Evolutionary conservation across 163 green algal species (phyloP).

Genomic region (Scenedesmus sp.): DNA sequence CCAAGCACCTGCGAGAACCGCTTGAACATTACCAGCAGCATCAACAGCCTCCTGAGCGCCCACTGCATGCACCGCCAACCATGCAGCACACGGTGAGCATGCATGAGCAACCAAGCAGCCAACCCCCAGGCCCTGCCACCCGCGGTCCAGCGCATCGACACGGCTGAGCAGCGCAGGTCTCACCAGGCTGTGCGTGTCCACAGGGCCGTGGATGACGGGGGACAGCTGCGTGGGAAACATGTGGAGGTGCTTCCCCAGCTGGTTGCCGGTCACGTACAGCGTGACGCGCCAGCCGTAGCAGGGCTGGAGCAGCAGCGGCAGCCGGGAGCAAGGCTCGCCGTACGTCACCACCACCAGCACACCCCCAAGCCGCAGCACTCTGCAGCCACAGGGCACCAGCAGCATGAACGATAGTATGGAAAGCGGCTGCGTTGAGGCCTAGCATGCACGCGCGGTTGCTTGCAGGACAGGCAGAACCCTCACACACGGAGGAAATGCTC

Average conservation of each 20-base stretch:
- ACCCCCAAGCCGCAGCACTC: conserved; percentile 58
- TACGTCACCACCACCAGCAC: conserved; percentile 66
- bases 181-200: conserved; percentile 1
- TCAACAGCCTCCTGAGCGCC: neutral
- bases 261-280: conserved; percentile 58
- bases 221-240: neutral
- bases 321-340: conserved; percentile 59
- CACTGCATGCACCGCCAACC: neutral
- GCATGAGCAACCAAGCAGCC: no score
- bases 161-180: neutral
- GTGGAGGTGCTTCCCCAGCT: neutral
- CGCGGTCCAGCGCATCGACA: neutral
- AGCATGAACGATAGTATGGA: neutral
- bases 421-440: neutral
- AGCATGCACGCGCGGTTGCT: neutral
- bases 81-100: no score
- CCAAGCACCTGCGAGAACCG: neutral
- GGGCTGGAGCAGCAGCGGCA: conserved; percentile 55
- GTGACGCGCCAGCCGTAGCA: conserved; percentile 47
- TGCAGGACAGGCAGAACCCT: neutral
- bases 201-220: conserved; percentile 7
- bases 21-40: neutral
- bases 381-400: conserved; percentile 10
- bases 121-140: no score
- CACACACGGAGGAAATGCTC: neutral